Evolutionary conservation across 164 flowering plant genomes (phyloP).

Genomic region (Aristolochia contorta): DNA sequence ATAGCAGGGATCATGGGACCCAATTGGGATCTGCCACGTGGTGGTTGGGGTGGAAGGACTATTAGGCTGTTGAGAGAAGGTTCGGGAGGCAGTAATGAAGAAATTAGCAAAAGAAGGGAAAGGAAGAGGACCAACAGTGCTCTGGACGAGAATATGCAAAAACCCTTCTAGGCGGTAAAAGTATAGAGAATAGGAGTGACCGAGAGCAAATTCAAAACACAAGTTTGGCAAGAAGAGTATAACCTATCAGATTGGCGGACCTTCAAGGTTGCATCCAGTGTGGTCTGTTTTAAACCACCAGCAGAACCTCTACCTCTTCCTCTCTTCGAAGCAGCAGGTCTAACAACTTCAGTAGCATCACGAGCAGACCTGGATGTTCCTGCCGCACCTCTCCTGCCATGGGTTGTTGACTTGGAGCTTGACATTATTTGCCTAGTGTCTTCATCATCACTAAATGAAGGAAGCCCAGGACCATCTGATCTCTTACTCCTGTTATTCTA

Average conservation of each 20-base stretch:
- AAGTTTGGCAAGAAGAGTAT: not conserved
- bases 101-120: no score
- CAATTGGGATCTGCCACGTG: no score
- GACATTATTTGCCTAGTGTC: constrained; percentile 37
- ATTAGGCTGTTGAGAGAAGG: no score
- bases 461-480: constrained; percentile 38
- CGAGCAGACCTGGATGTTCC: constrained; percentile 31
- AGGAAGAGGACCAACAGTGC: no score
- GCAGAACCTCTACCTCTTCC: constrained; percentile 73
- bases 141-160: no score
- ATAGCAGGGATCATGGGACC: no score
- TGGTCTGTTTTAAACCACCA: constrained; percentile 72
- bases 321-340: constrained; percentile 42
- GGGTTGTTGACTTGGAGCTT: constrained; percentile 33
- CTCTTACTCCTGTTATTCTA: constrained; percentile 50
- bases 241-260: constrained; percentile 73
- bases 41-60: no score
- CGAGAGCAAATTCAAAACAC: not conserved
- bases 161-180: not conserved
- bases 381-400: constrained; percentile 46
- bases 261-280: constrained; percentile 56
- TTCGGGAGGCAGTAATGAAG: no score
- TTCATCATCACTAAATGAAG: constrained; percentile 91
- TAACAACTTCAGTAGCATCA: constrained; percentile 37
- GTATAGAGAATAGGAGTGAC: not conserved